Percentiles rank a stretch among this genome's conserved stretches.
Conservation (phyloP, 2,329 filamentous ascomycete species). For the Fusarium circinatum region DNA sequence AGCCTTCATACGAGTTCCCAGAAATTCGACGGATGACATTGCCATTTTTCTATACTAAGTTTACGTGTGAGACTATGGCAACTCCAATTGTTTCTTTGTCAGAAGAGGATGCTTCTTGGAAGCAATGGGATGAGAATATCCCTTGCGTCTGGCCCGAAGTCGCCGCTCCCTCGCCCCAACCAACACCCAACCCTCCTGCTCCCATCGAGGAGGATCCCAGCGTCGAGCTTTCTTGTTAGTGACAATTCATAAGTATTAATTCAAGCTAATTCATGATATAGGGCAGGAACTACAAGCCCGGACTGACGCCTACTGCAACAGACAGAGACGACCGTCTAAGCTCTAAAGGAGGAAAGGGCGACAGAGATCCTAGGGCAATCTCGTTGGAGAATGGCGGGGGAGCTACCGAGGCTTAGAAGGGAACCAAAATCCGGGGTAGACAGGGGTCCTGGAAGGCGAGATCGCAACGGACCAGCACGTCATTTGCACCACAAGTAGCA, state of each 20-base stretch:
- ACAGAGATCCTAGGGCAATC: not conserved
- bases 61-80: rapidly evolving
- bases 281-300: not conserved
- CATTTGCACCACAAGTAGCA: conserved; percentile 12
- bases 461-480: conserved; percentile 35
- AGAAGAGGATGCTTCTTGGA: rapidly evolving
- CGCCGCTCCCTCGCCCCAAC: not conserved
- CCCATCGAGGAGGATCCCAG: not conserved
- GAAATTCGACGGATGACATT: rapidly evolving
- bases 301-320: not conserved
- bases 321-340: not conserved
- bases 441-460: conserved; percentile 26
- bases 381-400: not conserved
- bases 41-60: not conserved
- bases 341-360: not conserved
- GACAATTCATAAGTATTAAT: not conserved
- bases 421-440: conserved; percentile 29
- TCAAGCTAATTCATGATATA: not conserved
- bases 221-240: not conserved
- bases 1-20: not conserved
- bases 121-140: not conserved
- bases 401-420: conserved; percentile 1
- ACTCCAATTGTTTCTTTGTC: rapidly evolving
- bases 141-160: not conserved
- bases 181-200: not conserved